Evolutionary conservation across 495 filamentous ascomycete genomes (phyloP), one percentile per base, ranked within the genome.

Genomic region (Daldinia caldariorum): DNA sequence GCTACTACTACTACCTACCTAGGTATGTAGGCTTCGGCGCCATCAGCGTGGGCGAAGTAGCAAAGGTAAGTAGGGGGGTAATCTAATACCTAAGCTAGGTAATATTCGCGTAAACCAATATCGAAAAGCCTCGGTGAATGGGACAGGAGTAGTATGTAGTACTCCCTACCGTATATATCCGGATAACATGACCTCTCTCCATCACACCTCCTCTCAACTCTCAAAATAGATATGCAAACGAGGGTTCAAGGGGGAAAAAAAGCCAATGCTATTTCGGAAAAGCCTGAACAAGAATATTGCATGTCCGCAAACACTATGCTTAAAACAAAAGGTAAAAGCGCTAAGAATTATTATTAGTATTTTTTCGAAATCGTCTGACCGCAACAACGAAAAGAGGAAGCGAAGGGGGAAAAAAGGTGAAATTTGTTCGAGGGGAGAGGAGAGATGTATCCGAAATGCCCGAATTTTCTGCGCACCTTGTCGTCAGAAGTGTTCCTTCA

Each of bases 401-500:
- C 1, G 3, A 26, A 26, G 26, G 3, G 26, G 26, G 32, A 32
- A n/a, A 4, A 32, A 8, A 16, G 32, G 12, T 18, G 60, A 62
- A 14, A 39, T 18, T 49, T 57, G 51, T 64, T 64, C 64, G 60
- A 64, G 45, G 32, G n/a, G n/a, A n/a, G 32, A 26, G 32, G 53
- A 61, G 61, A 20, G n/a, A n/a, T n/a, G n/a, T n/a, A n/a, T n/a
- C 69, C 69, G 69, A 72, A 56, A 63, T 51, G 60, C 35, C 63
- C 63, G 54, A 71, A 59, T 54, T 58, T 47, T 43, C 31, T 66
- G 50, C 58, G 61, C 51, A 66, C 26, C 37, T 47, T 53, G 50
- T 49, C 35, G 57, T 58, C 47, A 38, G 55, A 49, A 50, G 16
- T 32, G 61, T 58, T 56, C 45, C 53, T 58, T 59, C 20, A 59